Conservation (phyloP, 169 alveolate genomes). For the Babesia caballi region DNA sequence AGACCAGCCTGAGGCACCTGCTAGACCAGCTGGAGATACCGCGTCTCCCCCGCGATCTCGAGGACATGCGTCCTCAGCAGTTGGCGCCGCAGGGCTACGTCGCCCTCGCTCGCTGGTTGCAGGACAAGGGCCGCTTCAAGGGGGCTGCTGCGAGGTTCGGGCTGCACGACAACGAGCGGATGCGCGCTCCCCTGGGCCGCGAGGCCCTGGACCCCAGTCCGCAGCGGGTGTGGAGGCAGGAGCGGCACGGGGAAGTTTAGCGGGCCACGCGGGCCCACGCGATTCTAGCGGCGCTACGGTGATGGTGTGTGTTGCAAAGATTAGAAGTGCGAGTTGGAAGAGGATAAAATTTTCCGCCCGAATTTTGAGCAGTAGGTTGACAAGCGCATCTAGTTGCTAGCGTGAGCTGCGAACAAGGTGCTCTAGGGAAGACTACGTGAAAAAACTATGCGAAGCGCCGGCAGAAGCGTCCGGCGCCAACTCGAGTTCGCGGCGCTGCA, state of each 20-base stretch:
- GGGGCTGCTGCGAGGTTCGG: neutral
- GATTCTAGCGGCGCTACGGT: no score
- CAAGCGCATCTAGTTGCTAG: no score
- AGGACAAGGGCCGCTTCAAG: slow-evolving; percentile 31
- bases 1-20: slow-evolving; percentile 62
- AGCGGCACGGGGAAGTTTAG: slow-evolving; percentile 29
- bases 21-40: slow-evolving; percentile 44
- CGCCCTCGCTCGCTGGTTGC: slow-evolving; percentile 56
- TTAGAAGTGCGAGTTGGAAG: no score
- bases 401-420: no score
- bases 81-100: slow-evolving; percentile 65
- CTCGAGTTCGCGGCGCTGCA: no score
- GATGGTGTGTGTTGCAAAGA: no score
- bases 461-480: no score
- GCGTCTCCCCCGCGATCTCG: slow-evolving; percentile 52
- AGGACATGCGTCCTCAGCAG: slow-evolving; percentile 71
- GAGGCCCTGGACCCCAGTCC: slow-evolving; percentile 26
- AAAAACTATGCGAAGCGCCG: no score
- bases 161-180: slow-evolving; percentile 24
- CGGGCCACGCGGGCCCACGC: no score
- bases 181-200: slow-evolving; percentile 17
- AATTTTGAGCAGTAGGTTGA: no score
- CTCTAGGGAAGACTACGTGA: no score
- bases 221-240: slow-evolving; percentile 39
- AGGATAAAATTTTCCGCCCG: no score